These are phyloP conservation scores for Spizellomyces sp. DNA, from an alignment of 192 early-diverging fungal genomes.

Conservation along the genomic window DNA sequence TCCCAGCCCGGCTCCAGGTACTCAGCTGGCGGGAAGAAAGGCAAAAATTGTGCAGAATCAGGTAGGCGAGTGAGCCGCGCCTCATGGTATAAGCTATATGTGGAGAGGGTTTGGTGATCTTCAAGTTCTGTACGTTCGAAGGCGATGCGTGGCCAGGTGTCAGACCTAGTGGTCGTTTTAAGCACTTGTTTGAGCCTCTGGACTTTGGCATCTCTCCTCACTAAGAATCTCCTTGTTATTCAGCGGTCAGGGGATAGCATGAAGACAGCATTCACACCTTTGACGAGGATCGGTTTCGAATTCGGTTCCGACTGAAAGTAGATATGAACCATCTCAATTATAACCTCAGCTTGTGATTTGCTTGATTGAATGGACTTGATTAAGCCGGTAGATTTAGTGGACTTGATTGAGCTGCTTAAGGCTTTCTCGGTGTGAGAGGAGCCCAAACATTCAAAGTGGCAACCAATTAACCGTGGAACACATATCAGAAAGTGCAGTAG, in stretches of 20 bases:
- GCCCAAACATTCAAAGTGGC: too few relatives aligned
- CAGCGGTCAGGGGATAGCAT: not conserved
- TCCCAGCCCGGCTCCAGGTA: slow-evolving; percentile 20
- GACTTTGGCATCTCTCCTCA: not conserved
- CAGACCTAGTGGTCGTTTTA: not conserved
- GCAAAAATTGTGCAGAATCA: not conserved
- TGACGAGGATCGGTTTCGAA: not conserved
- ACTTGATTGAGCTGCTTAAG: too few relatives aligned
- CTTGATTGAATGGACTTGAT: too few relatives aligned
- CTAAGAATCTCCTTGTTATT: not conserved
- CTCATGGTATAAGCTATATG: not conserved
- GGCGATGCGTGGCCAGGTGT: not conserved
- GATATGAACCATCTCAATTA: not conserved
- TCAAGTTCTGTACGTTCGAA: not conserved
- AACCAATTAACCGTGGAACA: too few relatives aligned
- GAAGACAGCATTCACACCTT: not conserved
- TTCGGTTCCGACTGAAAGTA: not conserved
- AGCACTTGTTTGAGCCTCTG: not conserved
- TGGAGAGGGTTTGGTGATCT: not conserved
- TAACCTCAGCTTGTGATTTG: too few relatives aligned
- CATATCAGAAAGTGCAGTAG: too few relatives aligned
- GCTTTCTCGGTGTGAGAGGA: too few relatives aligned
- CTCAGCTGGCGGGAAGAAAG: slow-evolving; percentile 4
- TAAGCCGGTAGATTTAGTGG: too few relatives aligned
- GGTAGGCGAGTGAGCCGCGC: slow-evolving; percentile 4